Base-by-base conservation (phyloP, 2,329 filamentous ascomycete genomes). In the Cercospora sojina region DNA sequence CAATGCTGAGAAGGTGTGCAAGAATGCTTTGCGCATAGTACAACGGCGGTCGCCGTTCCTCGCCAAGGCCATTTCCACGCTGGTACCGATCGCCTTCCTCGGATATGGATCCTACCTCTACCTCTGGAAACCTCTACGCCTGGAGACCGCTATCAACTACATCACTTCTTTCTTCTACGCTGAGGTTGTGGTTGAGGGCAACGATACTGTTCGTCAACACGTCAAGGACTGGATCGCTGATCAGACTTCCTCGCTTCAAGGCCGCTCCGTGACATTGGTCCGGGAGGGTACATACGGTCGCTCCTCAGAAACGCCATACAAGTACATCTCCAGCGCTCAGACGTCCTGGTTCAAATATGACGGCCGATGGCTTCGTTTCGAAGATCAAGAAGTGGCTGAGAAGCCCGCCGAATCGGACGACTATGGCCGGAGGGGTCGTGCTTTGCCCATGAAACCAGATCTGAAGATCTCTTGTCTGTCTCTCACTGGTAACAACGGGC, bases 171-270 rank as follows among this genome's bases (percentile, higher is more conserved):
- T 79, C 66, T 77, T 79, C 64, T 80, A 77, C 62, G 79, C 58
- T 32, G 60, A 62, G n/a, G 31, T 62, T n/a, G 60, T 62, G 18
- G 32, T 79, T 27, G 75, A 71, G 2, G 73, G 82, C 23, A 72
- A 75, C 10, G 77, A 81, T 47, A 77, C 80, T 31, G 76, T 78
- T 20, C 66, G 75, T 8, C 79, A 82, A 6, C 74, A 75, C n/a
- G 71, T 81, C 6, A 72, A 81, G 35, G 64, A 74, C 23, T 82
- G 79, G 79, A 76, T 80, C n/a, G 67, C 60, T n/a, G 32, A 56
- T 18, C 38, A 56, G 47, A 32, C 41, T 35, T 51, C 57, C 5
- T 35, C 56, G 6, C 18, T 47, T 43, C 20, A 38, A 35, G 31
- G 25, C 35, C 25, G 51, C 25, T 31, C 53, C 43, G n/a, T 62